Evolutionary conservation across 148 eudicot genomes (phyloP), one percentile per base, ranked within the genome.

Genomic region (Persicaria tinctoria): DNA sequence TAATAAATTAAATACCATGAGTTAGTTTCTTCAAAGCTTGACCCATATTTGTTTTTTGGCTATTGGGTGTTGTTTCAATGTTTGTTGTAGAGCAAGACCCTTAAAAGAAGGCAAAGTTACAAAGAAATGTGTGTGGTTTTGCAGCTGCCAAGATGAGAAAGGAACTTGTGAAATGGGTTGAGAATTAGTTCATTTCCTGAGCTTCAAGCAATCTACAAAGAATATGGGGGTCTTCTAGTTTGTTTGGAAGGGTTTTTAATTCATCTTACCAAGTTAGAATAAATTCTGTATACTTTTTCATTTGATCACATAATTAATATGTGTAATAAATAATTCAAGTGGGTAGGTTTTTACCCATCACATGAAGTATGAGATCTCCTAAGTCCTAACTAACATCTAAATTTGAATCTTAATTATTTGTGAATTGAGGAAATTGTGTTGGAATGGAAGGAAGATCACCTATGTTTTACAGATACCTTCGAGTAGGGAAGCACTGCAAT

Each of bases 11-110:
- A 20, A 10, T 50, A 17, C 54, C 74, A 48, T 18, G 55, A 18
- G 74, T 71, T 71, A 71, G 6, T 71, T 48, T 71, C 74, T 71
- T 47, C 32, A 71, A 48, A 8, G 74, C 51, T 71, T 71, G 74
- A 14, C 74, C 74, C 74, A 71, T 71, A 0, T 47, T 50, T 71
- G 41, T 11, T 9, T 9, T 14, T 1, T 44, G 50, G 41, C 44
- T 71, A 17, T 14, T 71, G 51, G 38, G 32, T 71, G 68, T 71
- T 27, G 8, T 71, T 53, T 17, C 41, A 16, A 47, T 20, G 32
- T 11, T 17, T 48, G 27, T 70, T 70, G 72, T 4, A 4, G 46
- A 44, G 50, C 9, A 23, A 18, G 32, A 11, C 32, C 32, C 7
- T 46, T 47, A 70, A 70, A 70, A n/a, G 5, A 13, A 41, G 49